A percentile compares a stretch with the other conserved stretches of the same genome.
Evolutionary conservation across 805 yeast genomes (phyloP).

Genomic region (Pichia ethanolica): DNA sequence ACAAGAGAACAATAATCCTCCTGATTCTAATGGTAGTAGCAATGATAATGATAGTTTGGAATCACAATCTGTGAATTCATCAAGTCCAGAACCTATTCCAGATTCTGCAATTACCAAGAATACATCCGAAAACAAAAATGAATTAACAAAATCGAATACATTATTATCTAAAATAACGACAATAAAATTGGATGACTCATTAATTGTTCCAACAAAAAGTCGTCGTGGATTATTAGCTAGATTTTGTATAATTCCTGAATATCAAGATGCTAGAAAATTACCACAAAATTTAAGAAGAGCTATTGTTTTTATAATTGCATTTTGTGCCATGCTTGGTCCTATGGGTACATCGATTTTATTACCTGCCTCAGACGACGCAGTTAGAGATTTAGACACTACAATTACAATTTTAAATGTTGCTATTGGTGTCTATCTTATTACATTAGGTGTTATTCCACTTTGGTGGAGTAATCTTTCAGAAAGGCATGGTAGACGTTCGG

Average conservation of each 20-base stretch:
- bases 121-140: background rate
- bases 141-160: conserved; percentile 4
- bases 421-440: conserved; percentile 68
- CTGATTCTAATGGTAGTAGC: too few species aligned
- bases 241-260: conserved; percentile 57
- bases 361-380: conserved; percentile 66
- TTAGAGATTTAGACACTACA: conserved; percentile 45
- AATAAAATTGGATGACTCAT: conserved; percentile 19
- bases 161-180: conserved; percentile 13
- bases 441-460: conserved; percentile 73
- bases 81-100: background rate
- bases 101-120: background rate
- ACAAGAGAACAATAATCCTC: background rate
- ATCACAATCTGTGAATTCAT: background rate
- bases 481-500: conserved; percentile 62
- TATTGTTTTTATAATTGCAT: conserved; percentile 60
- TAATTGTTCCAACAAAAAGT: conserved; percentile 30
- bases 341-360: conserved; percentile 82
- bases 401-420: conserved; percentile 62
- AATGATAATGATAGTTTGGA: too few species aligned
- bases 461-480: conserved; percentile 89
- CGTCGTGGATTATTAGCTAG: conserved; percentile 54
- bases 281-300: conserved; percentile 41
- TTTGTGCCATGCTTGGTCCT: conserved; percentile 76
- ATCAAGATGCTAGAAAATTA: conserved; percentile 61